These are phyloP conservation scores for Alternaria brassicae DNA, from an alignment of 2,329 filamentous ascomycete species.

Conservation along the genomic window DNA sequence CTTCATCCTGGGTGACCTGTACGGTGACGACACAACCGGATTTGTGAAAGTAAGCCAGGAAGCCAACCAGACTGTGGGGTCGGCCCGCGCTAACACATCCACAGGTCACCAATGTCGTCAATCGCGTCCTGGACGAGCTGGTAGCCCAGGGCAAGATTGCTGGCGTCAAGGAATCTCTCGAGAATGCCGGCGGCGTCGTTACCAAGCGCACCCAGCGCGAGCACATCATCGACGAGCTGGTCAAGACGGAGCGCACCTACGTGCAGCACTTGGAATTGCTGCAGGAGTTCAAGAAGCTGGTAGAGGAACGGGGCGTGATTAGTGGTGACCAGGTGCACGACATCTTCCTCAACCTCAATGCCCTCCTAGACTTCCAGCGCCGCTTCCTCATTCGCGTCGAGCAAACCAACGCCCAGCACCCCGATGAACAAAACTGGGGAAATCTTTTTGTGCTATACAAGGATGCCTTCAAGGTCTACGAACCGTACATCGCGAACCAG, in stretches of 20 bases:
- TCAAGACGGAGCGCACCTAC: constrained; percentile 96
- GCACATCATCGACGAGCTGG: constrained; percentile 88
- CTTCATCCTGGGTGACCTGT: constrained; percentile 90
- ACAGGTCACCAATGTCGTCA: constrained; percentile 88
- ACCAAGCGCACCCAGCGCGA: constrained; percentile 75
- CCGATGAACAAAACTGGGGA: constrained; percentile 88
- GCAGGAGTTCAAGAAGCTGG: constrained; percentile 86
- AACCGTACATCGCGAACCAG: constrained; percentile 97
- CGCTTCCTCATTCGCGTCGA: constrained; percentile 95
- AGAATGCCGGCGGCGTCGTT: constrained; percentile 54
- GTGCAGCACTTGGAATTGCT: constrained; percentile 96
- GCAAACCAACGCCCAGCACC: constrained; percentile 85
- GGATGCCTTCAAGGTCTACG: constrained; percentile 89
- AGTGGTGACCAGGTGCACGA: constrained; percentile 90
- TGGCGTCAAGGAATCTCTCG: constrained; percentile 54
- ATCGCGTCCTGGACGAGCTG: constrained; percentile 86
- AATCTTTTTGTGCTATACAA: constrained; percentile 85
- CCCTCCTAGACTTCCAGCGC: constrained; percentile 92
- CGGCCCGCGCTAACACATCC: constrained; percentile 2
- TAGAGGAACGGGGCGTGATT: constrained; percentile 87
- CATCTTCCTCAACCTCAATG: constrained; percentile 96
- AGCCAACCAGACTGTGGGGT: not conserved
- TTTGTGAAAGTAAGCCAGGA: constrained; percentile 89
- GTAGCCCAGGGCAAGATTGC: constrained; percentile 76
- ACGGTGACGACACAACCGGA: constrained; percentile 92